Percentiles rank a stretch among this genome's conserved stretches.
phyloP scores from a whole-genome alignment of 768 basidiomycete species.

The Lactarius deliciosus region DNA sequence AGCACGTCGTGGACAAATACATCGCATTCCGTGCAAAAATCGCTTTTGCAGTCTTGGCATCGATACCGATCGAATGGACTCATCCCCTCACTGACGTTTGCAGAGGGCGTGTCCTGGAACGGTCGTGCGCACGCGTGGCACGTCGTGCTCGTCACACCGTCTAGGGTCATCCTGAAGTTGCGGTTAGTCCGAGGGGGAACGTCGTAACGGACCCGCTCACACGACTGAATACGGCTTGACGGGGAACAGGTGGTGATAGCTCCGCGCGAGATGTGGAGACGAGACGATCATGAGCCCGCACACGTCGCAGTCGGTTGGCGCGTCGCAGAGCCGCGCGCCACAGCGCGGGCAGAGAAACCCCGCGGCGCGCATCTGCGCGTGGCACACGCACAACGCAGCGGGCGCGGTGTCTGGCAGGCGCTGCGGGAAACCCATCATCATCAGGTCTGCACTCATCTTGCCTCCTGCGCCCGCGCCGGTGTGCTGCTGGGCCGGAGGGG shows the following conservation, averaged over 20 bases:
- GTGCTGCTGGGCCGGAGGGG: constrained; percentile 83
- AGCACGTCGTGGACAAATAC: constrained; percentile 94
- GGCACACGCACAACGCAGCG: constrained; percentile 88
- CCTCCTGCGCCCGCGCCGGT: constrained; percentile 47
- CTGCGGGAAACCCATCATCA: constrained; percentile 99
- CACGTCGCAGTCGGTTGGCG: constrained; percentile 96
- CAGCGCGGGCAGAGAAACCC: constrained; percentile 97
- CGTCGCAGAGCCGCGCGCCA: constrained; percentile 90
- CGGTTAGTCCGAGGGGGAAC: background rate
- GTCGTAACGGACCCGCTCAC: constrained; percentile 49
- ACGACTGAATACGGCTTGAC: constrained; percentile 81
- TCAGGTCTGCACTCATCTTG: constrained; percentile 74
- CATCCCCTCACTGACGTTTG: constrained; percentile 58
- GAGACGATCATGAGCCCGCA: constrained; percentile 98
- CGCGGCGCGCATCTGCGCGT: constrained; percentile 86
- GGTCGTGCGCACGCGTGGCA: constrained; percentile 82
- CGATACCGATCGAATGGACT: constrained; percentile 86
- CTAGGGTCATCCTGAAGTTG: constrained; percentile 40
- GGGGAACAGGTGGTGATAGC: constrained; percentile 94
- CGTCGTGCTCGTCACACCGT: constrained; percentile 39
- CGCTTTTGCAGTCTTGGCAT: constrained; percentile 79
- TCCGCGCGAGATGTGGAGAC: constrained; percentile 94
- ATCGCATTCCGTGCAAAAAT: constrained; percentile 97
- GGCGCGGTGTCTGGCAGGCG: constrained; percentile 82
- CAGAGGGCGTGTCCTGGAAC: constrained; percentile 50